Percentiles rank a stretch among this genome's conserved stretches.
Evolutionary conservation across 371 early-diverging fungal species (phyloP).

Genomic region (Mortierella sp.): DNA sequence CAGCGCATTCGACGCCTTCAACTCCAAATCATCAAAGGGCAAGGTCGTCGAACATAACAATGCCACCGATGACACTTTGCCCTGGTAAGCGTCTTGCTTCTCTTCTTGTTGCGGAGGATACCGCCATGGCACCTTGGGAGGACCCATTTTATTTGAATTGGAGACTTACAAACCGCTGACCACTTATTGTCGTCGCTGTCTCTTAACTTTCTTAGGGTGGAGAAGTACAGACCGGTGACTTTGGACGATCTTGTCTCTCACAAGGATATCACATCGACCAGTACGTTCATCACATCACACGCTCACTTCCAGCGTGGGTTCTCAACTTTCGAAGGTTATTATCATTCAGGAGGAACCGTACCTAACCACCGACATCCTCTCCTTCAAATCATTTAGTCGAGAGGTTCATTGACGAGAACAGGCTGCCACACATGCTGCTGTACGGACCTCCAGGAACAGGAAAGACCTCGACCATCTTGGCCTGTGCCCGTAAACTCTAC

Average conservation of each 20-base stretch:
- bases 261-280: conserved; percentile 89
- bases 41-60: conserved; percentile 44
- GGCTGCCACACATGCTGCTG: conserved; percentile 98
- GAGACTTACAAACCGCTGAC: not conserved
- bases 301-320: not conserved
- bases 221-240: conserved; percentile 93
- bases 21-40: conserved; percentile 54
- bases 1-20: conserved; percentile 33
- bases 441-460: conserved; percentile 99
- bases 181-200: not conserved
- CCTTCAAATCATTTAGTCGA: conserved; percentile 66
- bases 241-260: conserved; percentile 95
- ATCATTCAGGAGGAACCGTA: not conserved
- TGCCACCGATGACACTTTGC: conserved; percentile 59
- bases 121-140: not conserved
- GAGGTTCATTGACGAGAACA: conserved; percentile 87
- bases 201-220: conserved; percentile 76
- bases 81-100: conserved; percentile 57
- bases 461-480: conserved; percentile 97
- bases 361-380: not conserved
- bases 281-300: conserved; percentile 60
- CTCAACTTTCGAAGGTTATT: not conserved
- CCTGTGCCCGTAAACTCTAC: conserved; percentile 91
- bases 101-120: too few relatives aligned
- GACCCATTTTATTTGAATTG: not conserved